phyloP scores from a whole-genome alignment of 139 green algal genomes.

The Micractinium sp. region DNA sequence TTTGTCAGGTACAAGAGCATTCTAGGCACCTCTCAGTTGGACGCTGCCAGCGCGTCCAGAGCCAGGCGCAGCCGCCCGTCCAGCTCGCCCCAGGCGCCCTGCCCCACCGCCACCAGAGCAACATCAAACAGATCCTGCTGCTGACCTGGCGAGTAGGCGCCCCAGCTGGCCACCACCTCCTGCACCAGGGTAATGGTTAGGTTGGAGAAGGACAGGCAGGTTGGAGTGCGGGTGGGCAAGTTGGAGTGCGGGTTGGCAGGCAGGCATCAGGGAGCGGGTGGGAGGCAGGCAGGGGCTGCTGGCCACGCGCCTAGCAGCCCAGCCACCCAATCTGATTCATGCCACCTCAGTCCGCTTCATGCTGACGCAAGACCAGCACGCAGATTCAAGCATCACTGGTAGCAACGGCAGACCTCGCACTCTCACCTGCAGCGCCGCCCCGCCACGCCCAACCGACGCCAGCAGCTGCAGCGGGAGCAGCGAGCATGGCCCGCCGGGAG shows the following conservation, averaged over 20 bases:
- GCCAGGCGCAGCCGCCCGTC: background rate
- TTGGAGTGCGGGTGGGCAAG: background rate
- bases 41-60: background rate
- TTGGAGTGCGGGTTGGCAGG: too few species aligned
- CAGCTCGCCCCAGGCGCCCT: background rate
- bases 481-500: background rate
- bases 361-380: too few species aligned
- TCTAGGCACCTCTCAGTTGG: too few species aligned
- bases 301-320: too few species aligned
- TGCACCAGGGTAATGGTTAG: background rate
- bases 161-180: background rate
- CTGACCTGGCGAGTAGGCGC: background rate
- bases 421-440: background rate
- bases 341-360: too few species aligned
- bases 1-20: too few species aligned
- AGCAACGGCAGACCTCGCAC: too few species aligned
- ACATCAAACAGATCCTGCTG: background rate
- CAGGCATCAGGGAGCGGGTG: background rate
- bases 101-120: background rate
- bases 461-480: slow-evolving; percentile 2
- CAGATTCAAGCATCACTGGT: too few species aligned
- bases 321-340: too few species aligned
- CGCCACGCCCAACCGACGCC: background rate
- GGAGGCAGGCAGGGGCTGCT: background rate
- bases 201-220: background rate